Base-by-base conservation (phyloP, 2,329 filamentous ascomycete genomes). In the Fusarium anthophilum region DNA sequence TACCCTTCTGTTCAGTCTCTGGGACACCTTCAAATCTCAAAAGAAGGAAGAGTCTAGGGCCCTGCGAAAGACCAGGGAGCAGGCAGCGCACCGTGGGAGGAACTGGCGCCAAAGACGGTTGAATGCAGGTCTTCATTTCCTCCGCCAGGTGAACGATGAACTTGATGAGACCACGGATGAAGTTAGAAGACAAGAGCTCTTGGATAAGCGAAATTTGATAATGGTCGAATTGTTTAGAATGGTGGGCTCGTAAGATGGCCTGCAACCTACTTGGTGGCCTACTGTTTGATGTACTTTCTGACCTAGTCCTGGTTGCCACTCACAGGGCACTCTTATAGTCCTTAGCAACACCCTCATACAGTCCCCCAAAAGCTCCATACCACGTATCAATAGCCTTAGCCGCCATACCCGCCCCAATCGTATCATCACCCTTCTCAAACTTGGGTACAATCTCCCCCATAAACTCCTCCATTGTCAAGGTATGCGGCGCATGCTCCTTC, bases 381-480 rank as follows among this genome's bases (percentile, higher is more conserved):
- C 87, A 89, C 32, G 77, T 81, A 3, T 83, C 80, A 7, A 88
- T 81, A 26, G 88, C 63, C 0, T 44, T 53, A 5, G 74, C 59
- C 71, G 80, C 83, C 75, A 81, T 80, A 0, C 88, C 87, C 2
- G 87, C 86, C 12, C 80, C 80, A 66, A 90, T 87, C 6, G 83
- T 85, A 58, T 88, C 86, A 13, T 85, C 81, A 0, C 86, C 87
- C 3, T 77, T 79, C 76, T 87, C 84, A 80, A 86, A 82, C 69
- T 84, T 85, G 51, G 76, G 75, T 2, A 79, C 71, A 4, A 89
- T 80, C 58, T 87, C 84, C 10, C 83, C 79, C 80, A 89, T 87
- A 69, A 90, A 91, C 78, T 90, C 88, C 1, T 87, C 85, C 8
- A 90, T 78, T 2, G 79, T 83, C 77, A 91, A 72, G 0, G 77